A percentile compares a stretch with the other conserved stretches of the same genome.
phyloP scores from a whole-genome alignment of 1,284 basidiomycete species.

The Ceratobasidium sp. region DNA sequence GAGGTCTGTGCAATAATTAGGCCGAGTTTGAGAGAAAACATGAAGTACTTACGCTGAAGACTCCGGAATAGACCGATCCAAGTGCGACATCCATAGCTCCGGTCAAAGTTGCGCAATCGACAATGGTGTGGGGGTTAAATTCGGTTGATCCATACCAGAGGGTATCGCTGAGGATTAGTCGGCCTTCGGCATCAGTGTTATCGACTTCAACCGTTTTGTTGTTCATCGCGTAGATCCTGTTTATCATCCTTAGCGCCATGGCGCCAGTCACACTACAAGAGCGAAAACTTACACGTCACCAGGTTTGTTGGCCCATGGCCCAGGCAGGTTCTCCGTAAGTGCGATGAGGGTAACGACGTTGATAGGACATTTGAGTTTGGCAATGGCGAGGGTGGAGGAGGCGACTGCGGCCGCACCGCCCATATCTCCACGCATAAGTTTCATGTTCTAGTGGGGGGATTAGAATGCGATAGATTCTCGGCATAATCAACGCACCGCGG shows the following conservation, averaged over 20 bases:
- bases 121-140: slow-evolving; percentile 80
- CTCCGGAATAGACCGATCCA: slow-evolving; percentile 78
- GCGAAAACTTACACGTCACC: slow-evolving; percentile 69
- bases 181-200: slow-evolving; percentile 89
- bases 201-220: slow-evolving; percentile 88
- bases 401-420: slow-evolving; percentile 85
- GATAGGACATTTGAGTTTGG: slow-evolving; percentile 79
- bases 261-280: neutral
- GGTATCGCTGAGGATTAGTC: slow-evolving; percentile 81
- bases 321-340: slow-evolving; percentile 87
- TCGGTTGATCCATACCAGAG: slow-evolving; percentile 82
- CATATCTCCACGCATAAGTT: slow-evolving; percentile 84
- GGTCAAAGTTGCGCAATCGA: slow-evolving; percentile 87
- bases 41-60: slow-evolving; percentile 68
- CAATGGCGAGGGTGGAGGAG: slow-evolving; percentile 76
- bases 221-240: slow-evolving; percentile 84
- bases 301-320: slow-evolving; percentile 85
- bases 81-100: slow-evolving; percentile 71
- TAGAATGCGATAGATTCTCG: neutral
- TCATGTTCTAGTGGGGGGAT: slow-evolving; percentile 62
- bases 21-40: neutral
- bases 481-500: slow-evolving; percentile 59
- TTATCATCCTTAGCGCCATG: slow-evolving; percentile 13
- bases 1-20: slow-evolving; percentile 59
- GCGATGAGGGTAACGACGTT: slow-evolving; percentile 78